A percentile compares a stretch with the other conserved stretches of the same genome.
Conservation (phyloP, 805 yeast species). For the Ascoidea rubescens region DNA sequence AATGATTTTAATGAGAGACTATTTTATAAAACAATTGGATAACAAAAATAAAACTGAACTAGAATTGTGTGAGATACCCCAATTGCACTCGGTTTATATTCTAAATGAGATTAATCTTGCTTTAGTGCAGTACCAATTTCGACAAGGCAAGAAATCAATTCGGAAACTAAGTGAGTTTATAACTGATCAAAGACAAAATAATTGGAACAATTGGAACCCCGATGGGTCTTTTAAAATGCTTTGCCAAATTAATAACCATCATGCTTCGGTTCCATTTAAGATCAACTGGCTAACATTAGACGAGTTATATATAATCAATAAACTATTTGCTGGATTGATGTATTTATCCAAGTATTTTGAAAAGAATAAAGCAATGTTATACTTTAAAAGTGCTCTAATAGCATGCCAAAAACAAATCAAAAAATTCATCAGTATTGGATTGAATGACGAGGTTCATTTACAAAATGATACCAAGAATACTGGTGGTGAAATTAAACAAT, state of each 20-base stretch:
- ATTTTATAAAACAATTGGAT: background rate
- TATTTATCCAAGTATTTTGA: constrained; percentile 5
- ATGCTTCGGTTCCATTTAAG: constrained; percentile 1
- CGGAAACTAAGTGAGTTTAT: constrained; percentile 5
- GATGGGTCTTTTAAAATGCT: constrained; percentile 5
- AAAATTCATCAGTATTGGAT: constrained; percentile 1
- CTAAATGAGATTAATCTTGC: constrained; percentile 4
- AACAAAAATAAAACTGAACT: no score
- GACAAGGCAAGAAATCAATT: background rate
- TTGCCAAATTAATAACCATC: background rate
- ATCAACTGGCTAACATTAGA: constrained; percentile 9
- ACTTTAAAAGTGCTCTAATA: constrained; percentile 4
- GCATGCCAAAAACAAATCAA: constrained; percentile 2
- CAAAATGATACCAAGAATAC: background rate
- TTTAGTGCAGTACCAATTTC: constrained; percentile 1
- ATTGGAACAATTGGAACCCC: constrained; percentile 6
- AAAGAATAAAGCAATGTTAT: constrained; percentile 5
- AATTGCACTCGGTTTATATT: constrained; percentile 5
- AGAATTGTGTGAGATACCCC: background rate
- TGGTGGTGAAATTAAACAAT: background rate
- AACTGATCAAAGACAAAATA: constrained; percentile 1
- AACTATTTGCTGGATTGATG: constrained; percentile 7
- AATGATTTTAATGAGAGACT: background rate
- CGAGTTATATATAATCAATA: constrained; percentile 8
- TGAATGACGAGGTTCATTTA: background rate